Conservation (phyloP, 2,329 filamentous ascomycete species). For the Aureobasidium zeae region DNA sequence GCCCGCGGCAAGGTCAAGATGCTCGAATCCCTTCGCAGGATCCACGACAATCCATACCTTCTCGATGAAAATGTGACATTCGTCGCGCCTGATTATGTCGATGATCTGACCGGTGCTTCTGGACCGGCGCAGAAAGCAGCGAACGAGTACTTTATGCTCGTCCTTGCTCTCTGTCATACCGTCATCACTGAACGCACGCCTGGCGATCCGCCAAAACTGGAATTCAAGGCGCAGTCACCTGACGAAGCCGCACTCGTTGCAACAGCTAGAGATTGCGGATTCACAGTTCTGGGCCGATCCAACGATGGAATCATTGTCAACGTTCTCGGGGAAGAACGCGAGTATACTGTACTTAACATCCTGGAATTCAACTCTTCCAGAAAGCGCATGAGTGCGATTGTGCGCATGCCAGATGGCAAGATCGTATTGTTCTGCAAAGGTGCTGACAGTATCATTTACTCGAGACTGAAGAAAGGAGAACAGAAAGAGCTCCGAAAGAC, state of each 20-base stretch:
- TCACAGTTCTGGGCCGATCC: slow-evolving; percentile 75
- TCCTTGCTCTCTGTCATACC: slow-evolving; percentile 88
- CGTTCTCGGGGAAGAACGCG: slow-evolving; percentile 72
- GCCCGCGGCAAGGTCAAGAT: slow-evolving; percentile 65
- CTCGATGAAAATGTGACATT: slow-evolving; percentile 87
- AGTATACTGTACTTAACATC: slow-evolving; percentile 83
- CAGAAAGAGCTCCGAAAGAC: slow-evolving; percentile 72
- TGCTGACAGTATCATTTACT: slow-evolving; percentile 94
- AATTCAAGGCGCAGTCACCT: slow-evolving; percentile 95
- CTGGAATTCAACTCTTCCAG: slow-evolving; percentile 95
- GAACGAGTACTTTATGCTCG: slow-evolving; percentile 87
- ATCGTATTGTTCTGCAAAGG: slow-evolving; percentile 96
- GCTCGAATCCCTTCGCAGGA: slow-evolving; percentile 59
- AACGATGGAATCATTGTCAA: slow-evolving; percentile 78
- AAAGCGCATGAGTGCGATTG: slow-evolving; percentile 96
- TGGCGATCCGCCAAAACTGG: slow-evolving; percentile 81
- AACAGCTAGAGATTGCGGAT: slow-evolving; percentile 90
- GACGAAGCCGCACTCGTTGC: slow-evolving; percentile 92
- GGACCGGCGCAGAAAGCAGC: slow-evolving; percentile 67
- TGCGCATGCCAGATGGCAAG: slow-evolving; percentile 82
- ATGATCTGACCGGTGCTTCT: slow-evolving; percentile 69
- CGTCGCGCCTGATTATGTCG: slow-evolving; percentile 78
- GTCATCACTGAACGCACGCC: slow-evolving; percentile 86
- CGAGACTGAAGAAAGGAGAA: slow-evolving; percentile 72
- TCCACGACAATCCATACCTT: slow-evolving; percentile 85